These are phyloP conservation scores for Gypsophila paniculata DNA, from an alignment of 179 eudicot species.

Conservation along the genomic window DNA sequence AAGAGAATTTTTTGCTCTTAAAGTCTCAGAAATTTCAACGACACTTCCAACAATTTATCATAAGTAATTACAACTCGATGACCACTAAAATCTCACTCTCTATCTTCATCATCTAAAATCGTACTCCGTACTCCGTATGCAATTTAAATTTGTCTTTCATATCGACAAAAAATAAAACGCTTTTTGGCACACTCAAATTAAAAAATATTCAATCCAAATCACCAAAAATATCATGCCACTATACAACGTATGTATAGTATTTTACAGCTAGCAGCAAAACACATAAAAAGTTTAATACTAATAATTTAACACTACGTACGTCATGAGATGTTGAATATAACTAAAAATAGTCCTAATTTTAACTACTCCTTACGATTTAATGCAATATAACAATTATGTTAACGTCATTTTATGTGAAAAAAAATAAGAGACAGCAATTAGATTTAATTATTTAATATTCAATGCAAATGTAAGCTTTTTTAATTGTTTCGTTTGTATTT, in stretches of 20 bases:
- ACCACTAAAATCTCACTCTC: no score
- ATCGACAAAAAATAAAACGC: background rate
- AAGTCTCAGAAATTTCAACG: no score
- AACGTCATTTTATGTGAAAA: background rate
- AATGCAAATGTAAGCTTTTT: conserved; percentile 4
- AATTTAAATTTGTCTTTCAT: no score
- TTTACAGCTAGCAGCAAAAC: background rate
- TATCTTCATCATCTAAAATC: no score
- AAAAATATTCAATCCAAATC: background rate
- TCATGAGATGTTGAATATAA: conserved; percentile 5
- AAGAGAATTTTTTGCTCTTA: no score
- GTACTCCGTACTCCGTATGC: no score
- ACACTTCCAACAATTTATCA: no score
- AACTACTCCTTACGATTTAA: conserved; percentile 9
- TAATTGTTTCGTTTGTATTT: background rate
- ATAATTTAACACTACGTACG: background rate
- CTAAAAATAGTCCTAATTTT: background rate
- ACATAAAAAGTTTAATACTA: background rate
- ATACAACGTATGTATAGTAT: no score
- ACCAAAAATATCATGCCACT: background rate
- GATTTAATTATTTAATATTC: background rate
- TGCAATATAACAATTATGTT: background rate
- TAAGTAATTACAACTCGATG: no score
- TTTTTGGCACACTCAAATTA: background rate
- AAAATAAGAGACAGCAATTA: background rate